phyloP scores from a whole-genome alignment of 371 early-diverging fungal species.

The Zychaea mexicana region DNA sequence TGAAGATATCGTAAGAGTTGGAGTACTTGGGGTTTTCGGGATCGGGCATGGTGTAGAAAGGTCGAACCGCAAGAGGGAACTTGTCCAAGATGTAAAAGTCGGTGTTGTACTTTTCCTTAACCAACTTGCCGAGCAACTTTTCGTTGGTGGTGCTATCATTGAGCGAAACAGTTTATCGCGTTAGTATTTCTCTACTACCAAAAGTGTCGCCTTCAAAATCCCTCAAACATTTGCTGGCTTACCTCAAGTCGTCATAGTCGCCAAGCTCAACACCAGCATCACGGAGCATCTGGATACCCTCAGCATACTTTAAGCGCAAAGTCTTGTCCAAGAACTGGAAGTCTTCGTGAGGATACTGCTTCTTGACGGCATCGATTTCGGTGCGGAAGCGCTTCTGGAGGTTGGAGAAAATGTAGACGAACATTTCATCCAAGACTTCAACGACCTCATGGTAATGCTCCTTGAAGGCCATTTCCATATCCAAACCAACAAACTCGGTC shows the following conservation, averaged over 20 bases:
- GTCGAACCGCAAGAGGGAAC: slow-evolving; percentile 96
- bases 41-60: slow-evolving; percentile 99
- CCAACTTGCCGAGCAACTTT: slow-evolving; percentile 90
- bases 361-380: slow-evolving; percentile 89
- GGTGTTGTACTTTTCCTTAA: slow-evolving; percentile 94
- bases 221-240: too few relatives aligned
- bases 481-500: slow-evolving; percentile 99
- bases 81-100: slow-evolving; percentile 99
- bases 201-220: neutral
- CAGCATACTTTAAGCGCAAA: slow-evolving; percentile 85
- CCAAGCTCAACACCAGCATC: slow-evolving; percentile 91
- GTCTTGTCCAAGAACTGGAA: slow-evolving; percentile 89
- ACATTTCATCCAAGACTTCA: slow-evolving; percentile 88
- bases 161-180: neutral
- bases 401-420: slow-evolving; percentile 91
- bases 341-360: slow-evolving; percentile 94
- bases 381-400: slow-evolving; percentile 79
- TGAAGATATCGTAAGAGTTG: slow-evolving; percentile 99
- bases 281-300: slow-evolving; percentile 93
- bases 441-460: slow-evolving; percentile 98
- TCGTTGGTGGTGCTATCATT: slow-evolving; percentile 84
- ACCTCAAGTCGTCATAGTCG: slow-evolving; percentile 91
- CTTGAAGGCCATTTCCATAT: slow-evolving; percentile 99
- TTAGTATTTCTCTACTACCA: neutral
- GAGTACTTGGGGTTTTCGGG: slow-evolving; percentile 86